Percentiles rank a stretch among this genome's conserved stretches.
Conservation (phyloP, 257 asterid genomes). For the Gentiana straminea region DNA sequence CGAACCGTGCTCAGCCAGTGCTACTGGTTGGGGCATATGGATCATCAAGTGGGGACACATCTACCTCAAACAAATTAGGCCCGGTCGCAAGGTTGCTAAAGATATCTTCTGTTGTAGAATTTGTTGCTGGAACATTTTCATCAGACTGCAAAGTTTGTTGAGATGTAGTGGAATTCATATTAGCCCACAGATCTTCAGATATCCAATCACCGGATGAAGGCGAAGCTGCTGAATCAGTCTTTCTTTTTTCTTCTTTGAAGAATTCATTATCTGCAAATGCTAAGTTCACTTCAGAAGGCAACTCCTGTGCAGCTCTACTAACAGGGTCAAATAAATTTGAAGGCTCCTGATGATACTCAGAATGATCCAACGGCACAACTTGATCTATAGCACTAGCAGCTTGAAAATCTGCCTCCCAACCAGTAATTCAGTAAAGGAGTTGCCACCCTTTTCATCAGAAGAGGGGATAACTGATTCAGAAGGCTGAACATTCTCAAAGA, state of each 20-base stretch:
- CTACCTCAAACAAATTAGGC: slow-evolving; percentile 47
- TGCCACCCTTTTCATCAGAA: slow-evolving; percentile 16
- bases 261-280: slow-evolving; percentile 41
- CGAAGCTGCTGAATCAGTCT: slow-evolving; percentile 28
- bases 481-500: slow-evolving; percentile 37
- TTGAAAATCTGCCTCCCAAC: slow-evolving; percentile 84
- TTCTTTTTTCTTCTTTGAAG: slow-evolving; percentile 19
- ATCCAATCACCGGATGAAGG: slow-evolving; percentile 38
- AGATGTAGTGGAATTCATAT: slow-evolving; percentile 23
- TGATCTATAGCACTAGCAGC: slow-evolving; percentile 33
- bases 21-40: slow-evolving; percentile 19
- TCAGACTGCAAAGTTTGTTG: slow-evolving; percentile 25
- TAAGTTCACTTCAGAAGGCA: slow-evolving; percentile 53
- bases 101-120: slow-evolving; percentile 14
- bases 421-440: slow-evolving; percentile 39
- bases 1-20: too few relatives aligned
- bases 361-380: slow-evolving; percentile 21
- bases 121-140: slow-evolving; percentile 21
- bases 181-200: slow-evolving; percentile 42
- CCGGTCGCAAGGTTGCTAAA: slow-evolving; percentile 21
- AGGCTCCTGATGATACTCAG: slow-evolving; percentile 17
- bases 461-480: slow-evolving; percentile 32
- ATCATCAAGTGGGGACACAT: slow-evolving; percentile 26
- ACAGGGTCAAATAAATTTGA: slow-evolving; percentile 14
- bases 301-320: slow-evolving; percentile 29